phyloP scores from a whole-genome alignment of 1,139 yeast species.

The Nakaseomyces kungkrabaensis region DNA sequence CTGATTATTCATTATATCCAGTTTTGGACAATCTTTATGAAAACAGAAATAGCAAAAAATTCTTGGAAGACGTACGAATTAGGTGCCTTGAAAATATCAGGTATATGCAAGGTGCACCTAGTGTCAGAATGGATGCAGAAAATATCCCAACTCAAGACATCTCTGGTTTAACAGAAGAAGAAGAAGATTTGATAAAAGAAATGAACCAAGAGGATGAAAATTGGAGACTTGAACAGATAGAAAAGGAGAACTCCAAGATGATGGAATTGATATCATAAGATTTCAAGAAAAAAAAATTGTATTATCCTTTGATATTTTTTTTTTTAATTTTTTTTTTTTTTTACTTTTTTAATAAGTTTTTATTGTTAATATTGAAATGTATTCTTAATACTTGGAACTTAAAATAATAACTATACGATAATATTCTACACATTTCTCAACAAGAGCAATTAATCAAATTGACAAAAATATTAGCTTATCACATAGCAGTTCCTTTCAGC shows the following conservation, averaged over 20 bases:
- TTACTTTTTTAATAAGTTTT: neutral
- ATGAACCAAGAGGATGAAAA: slow-evolving; percentile 32
- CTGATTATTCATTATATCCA: slow-evolving; percentile 86
- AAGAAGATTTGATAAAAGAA: slow-evolving; percentile 45
- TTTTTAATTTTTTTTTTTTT: slow-evolving; percentile 1
- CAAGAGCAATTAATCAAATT: too few species aligned
- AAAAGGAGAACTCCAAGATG: slow-evolving; percentile 32
- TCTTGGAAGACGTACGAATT: slow-evolving; percentile 67
- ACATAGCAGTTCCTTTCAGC: too few species aligned
- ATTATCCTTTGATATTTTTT: neutral
- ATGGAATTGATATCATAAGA: slow-evolving; percentile 22
- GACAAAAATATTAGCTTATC: too few species aligned
- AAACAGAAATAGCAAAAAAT: slow-evolving; percentile 76
- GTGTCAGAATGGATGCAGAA: slow-evolving; percentile 77
- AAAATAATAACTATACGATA: too few species aligned
- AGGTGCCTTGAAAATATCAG: slow-evolving; percentile 77
- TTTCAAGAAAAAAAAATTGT: too few species aligned
- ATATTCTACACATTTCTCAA: too few species aligned
- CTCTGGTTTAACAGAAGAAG: slow-evolving; percentile 41
- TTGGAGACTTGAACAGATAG: slow-evolving; percentile 31
- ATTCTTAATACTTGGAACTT: too few species aligned
- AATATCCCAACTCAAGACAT: slow-evolving; percentile 75
- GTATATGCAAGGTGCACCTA: slow-evolving; percentile 81
- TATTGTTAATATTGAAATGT: neutral
- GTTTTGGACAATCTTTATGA: slow-evolving; percentile 80